Evolutionary conservation across 768 basidiomycete genomes (phyloP), one percentile per base, ranked within the genome.

Genomic region (Lentinula edodes): DNA sequence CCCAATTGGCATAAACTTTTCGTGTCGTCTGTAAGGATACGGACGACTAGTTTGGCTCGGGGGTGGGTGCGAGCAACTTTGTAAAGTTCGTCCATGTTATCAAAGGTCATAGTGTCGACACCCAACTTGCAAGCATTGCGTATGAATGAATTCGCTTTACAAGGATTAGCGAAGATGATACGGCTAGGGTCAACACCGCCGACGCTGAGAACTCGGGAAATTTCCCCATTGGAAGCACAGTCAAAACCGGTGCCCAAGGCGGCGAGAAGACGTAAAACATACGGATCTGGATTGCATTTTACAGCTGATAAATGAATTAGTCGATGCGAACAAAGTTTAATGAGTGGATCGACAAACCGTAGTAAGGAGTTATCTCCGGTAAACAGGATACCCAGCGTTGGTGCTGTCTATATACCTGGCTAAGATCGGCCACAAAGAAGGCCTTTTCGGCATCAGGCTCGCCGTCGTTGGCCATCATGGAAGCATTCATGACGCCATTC

Each of bases 131-230:
- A 20, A 7, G 46, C 46, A 12, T 48, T 48, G 46, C 46, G 46
- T 9, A 48, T 48, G 78, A 95, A 98, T 0, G 94, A 96, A 10
- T 85, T 81, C 2, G 97, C 92, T 77, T 99, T 99, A 88, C 97
- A 98, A 0, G 97, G 97, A 75, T 99, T 99, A 65, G 97, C 97
- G 69, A 94, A 99, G 71, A 98, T 93, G 80, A 99, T 90, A 18
- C 46, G 46, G 18, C 46, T 48, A n/a, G 46, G 46, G 10, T 84
- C 81, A 56, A 96, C 83, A 7, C 87, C 89, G 5, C 89, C 88
- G 3, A 95, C 74, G 13, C 75, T 75, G 23, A 97, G 78, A 32
- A 98, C 89, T 64, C 85, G 83, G 18, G 83, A 80, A 67, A 99
- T 98, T 75, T 99, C 97, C 61, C 89, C 87, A 66, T 92, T 90